Evolutionary conservation across 2,329 filamentous ascomycete genomes (phyloP).

Genomic region (Pseudogymnoascus sp.): DNA sequence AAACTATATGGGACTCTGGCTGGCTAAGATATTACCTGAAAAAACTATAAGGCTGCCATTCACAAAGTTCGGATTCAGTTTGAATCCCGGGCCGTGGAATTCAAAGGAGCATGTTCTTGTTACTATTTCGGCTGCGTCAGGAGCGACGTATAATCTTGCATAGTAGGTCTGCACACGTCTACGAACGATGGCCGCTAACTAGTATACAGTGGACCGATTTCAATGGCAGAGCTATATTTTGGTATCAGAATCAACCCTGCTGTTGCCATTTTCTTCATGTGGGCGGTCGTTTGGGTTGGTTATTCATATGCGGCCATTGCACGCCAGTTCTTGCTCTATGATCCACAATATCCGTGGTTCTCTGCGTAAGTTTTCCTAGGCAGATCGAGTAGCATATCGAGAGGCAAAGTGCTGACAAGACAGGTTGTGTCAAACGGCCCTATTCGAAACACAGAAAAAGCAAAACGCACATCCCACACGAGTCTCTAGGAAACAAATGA

Average conservation of each 20-base stretch:
- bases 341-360: conserved; percentile 50
- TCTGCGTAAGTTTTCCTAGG: conserved; percentile 35
- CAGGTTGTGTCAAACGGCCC: conserved; percentile 46
- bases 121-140: conserved; percentile 45
- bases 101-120: conserved; percentile 29
- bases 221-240: conserved; percentile 53
- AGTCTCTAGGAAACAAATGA: conserved; percentile 47
- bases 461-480: conserved; percentile 45
- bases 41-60: conserved; percentile 40
- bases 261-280: conserved; percentile 55
- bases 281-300: conserved; percentile 50
- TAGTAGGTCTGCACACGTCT: conserved; percentile 26
- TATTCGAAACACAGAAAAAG: conserved; percentile 52
- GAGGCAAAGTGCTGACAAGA: conserved; percentile 17
- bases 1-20: conserved; percentile 40
- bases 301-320: conserved; percentile 55
- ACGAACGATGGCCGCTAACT: background rate
- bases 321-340: conserved; percentile 51
- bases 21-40: conserved; percentile 40
- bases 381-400: background rate
- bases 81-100: conserved; percentile 29
- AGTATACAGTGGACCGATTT: conserved; percentile 38
- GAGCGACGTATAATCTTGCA: conserved; percentile 46
- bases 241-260: conserved; percentile 45
- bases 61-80: conserved; percentile 36